phyloP scores from a whole-genome alignment of 257 asterid genomes.

The Ballota nigra region DNA sequence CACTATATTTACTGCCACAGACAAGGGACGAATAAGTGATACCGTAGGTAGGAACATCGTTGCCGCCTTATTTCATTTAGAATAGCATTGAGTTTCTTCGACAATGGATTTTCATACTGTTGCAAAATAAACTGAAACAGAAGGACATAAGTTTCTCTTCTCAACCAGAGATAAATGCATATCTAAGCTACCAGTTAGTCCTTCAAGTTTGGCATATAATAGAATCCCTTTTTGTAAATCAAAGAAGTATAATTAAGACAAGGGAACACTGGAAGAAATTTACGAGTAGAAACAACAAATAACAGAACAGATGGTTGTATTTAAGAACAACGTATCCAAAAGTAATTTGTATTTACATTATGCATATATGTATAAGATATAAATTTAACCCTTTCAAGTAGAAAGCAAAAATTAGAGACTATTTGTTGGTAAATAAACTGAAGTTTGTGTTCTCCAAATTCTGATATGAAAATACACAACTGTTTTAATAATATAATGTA shows the following conservation, averaged over 20 bases:
- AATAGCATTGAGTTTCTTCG: constrained; percentile 77
- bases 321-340: background rate
- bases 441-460: background rate
- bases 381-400: background rate
- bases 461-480: constrained; percentile 3
- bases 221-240: background rate
- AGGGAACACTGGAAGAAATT: background rate
- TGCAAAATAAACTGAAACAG: constrained; percentile 63
- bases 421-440: background rate
- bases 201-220: background rate
- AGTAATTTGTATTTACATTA: background rate
- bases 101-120: constrained; percentile 76
- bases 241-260: background rate
- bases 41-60: constrained; percentile 41
- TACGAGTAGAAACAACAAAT: background rate
- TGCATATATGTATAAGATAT: background rate
- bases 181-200: background rate
- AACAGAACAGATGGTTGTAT: constrained; percentile 10
- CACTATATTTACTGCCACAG: background rate
- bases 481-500: background rate
- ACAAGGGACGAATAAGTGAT: constrained; percentile 12
- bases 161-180: background rate
- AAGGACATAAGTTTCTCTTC: constrained; percentile 10
- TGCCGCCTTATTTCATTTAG: constrained; percentile 91
- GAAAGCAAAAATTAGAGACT: background rate